Percentiles rank a stretch among this genome's conserved stretches.
Evolutionary conservation across 169 alveolate genomes (phyloP).

Genomic region (Toxoplasma gondii): DNA sequence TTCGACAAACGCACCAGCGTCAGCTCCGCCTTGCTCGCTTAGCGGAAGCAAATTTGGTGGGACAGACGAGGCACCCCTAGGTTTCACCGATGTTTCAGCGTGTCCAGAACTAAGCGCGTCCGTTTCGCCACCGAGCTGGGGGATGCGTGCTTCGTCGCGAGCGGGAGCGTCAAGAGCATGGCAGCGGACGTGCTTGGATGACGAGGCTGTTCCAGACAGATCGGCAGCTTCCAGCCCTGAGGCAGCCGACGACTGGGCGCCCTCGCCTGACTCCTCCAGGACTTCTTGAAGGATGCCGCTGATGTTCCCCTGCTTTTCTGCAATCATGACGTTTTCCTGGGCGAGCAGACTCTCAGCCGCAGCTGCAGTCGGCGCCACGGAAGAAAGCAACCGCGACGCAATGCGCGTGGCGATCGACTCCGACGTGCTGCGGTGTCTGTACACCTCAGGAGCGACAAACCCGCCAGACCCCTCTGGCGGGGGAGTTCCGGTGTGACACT

Average conservation of each 20-base stretch:
- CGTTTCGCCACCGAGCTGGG: background rate
- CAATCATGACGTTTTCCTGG: slow-evolving; percentile 21
- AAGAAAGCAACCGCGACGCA: slow-evolving; percentile 18
- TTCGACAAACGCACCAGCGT: background rate
- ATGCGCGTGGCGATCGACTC: slow-evolving; percentile 14
- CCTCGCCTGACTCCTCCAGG: background rate
- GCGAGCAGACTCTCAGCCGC: slow-evolving; percentile 45
- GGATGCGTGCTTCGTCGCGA: background rate
- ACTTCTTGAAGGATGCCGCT: background rate
- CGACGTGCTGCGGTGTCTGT: slow-evolving; percentile 43
- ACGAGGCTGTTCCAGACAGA: background rate
- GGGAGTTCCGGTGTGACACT: slow-evolving; percentile 32
- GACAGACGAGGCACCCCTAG: background rate
- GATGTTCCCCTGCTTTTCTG: background rate
- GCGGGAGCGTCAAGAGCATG: background rate
- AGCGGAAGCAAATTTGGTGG: background rate
- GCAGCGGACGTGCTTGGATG: background rate
- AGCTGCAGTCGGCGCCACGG: slow-evolving; percentile 42
- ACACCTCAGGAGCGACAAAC: slow-evolving; percentile 33
- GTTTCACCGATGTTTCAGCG: background rate
- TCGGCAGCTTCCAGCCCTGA: background rate
- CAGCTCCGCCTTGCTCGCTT: background rate
- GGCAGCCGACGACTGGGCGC: background rate
- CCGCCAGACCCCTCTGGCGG: slow-evolving; percentile 28
- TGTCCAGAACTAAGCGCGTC: background rate